phyloP scores from a whole-genome alignment of 164 flowering plant genomes.

The Euptelea pleiosperma region DNA sequence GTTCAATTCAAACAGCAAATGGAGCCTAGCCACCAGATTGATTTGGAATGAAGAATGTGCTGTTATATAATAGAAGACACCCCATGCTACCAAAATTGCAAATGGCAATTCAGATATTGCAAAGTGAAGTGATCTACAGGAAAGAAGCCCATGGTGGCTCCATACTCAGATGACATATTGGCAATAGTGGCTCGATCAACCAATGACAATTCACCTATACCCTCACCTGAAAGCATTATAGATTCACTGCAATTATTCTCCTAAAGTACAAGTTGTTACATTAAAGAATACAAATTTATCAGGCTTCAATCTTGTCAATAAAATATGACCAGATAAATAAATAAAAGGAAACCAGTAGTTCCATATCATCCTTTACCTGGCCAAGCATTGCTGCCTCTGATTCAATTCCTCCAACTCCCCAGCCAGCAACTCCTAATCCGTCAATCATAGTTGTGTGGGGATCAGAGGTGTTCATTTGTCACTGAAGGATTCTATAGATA shows the following conservation, averaged over 20 bases:
- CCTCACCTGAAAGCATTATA: conserved; percentile 39
- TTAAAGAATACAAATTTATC: background rate
- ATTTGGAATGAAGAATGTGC: too few relatives aligned
- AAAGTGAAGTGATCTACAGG: conserved; percentile 82
- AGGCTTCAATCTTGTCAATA: background rate
- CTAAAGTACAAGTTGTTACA: background rate
- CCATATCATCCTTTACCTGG: conserved; percentile 36
- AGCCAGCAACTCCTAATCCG: too few relatives aligned
- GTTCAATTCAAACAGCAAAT: too few relatives aligned
- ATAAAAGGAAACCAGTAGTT: background rate
- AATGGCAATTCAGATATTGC: conserved; percentile 43
- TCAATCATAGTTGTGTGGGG: too few relatives aligned
- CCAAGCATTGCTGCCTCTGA: conserved; percentile 90
- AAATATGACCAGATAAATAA: too few relatives aligned
- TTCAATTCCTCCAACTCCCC: too few relatives aligned
- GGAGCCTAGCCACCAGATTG: too few relatives aligned
- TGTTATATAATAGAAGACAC: conserved; percentile 9
- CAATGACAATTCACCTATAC: conserved; percentile 61
- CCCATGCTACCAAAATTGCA: background rate
- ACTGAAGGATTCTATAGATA: too few relatives aligned
- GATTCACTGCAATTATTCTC: background rate
- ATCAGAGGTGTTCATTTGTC: too few relatives aligned
- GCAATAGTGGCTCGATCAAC: conserved; percentile 85
- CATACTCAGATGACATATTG: too few relatives aligned
- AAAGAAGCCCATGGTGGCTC: conserved; percentile 90